Percentiles rank a stretch among this genome's conserved stretches.
These are phyloP conservation scores for Solanum habrochaites DNA, from an alignment of 257 asterid genomes.

Conservation along the genomic window DNA sequence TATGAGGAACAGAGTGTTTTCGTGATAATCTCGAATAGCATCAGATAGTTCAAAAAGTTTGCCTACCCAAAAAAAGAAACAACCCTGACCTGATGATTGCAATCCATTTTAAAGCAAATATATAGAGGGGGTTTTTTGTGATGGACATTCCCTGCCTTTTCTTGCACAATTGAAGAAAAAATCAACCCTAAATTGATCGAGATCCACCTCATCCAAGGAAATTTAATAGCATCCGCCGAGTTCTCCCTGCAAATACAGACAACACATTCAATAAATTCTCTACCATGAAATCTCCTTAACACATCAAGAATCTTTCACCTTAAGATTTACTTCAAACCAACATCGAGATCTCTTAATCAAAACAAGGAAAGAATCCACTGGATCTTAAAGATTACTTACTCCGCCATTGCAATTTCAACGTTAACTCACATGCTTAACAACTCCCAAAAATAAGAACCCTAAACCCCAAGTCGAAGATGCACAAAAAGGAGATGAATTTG, in stretches of 20 bases:
- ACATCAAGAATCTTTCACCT: background rate
- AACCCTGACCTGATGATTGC: background rate
- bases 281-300: background rate
- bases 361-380: background rate
- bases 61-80: conserved; percentile 30
- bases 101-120: background rate
- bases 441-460: background rate
- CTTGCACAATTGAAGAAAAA: conserved; percentile 74
- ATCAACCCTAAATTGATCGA: conserved; percentile 94
- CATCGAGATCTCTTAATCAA: background rate
- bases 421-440: background rate
- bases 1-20: conserved; percentile 57
- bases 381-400: background rate
- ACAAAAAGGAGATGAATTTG: too few relatives aligned
- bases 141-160: conserved; percentile 42
- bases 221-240: background rate
- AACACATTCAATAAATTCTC: background rate
- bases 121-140: background rate
- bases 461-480: too few relatives aligned
- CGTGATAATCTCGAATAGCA: conserved; percentile 89
- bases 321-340: background rate
- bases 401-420: background rate
- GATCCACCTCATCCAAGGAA: conserved; percentile 92
- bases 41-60: conserved; percentile 82
- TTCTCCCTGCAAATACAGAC: conserved; percentile 42